A percentile compares a stretch with the other conserved stretches of the same genome.
phyloP scores from a whole-genome alignment of 2,329 filamentous ascomycete genomes.

The Monilinia vaccinii-corymbosi region DNA sequence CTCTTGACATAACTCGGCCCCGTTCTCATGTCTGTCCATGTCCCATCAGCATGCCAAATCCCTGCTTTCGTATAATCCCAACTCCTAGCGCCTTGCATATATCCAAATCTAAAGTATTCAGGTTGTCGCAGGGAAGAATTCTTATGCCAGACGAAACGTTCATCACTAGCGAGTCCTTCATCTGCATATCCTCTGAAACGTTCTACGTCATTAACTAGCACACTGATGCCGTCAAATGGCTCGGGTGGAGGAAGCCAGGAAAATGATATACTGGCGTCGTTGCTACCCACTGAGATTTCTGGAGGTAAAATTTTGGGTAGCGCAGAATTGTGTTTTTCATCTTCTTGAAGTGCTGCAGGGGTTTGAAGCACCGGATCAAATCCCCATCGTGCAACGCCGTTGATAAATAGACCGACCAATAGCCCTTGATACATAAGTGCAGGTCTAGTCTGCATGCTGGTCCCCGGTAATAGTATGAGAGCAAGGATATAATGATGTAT shows the following conservation, averaged over 20 bases:
- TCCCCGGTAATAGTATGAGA: constrained; percentile 78
- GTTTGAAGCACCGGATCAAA: constrained; percentile 88
- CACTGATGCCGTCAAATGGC: constrained; percentile 64
- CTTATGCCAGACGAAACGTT: constrained; percentile 51
- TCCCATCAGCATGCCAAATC: constrained; percentile 53
- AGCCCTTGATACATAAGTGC: constrained; percentile 83
- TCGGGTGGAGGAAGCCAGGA: constrained; percentile 34
- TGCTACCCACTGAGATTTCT: constrained; percentile 41
- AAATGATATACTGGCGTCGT: constrained; percentile 31
- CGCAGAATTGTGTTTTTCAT: constrained; percentile 52
- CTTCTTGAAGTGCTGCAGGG: constrained; percentile 59
- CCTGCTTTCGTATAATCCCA: constrained; percentile 72
- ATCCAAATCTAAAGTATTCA: constrained; percentile 73
- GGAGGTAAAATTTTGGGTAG: constrained; percentile 47
- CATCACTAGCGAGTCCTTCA: constrained; percentile 36
- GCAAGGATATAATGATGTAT: constrained; percentile 95
- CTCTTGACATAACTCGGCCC: constrained; percentile 27
- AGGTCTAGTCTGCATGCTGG: constrained; percentile 77
- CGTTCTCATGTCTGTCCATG: constrained; percentile 53
- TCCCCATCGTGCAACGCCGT: constrained; percentile 88
- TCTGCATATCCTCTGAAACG: constrained; percentile 64
- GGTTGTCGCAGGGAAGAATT: constrained; percentile 38
- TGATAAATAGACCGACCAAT: constrained; percentile 83
- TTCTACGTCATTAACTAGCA: constrained; percentile 81
- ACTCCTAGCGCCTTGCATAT: constrained; percentile 53